Percentiles rank a stretch among this genome's conserved stretches.
Conservation (phyloP, 2,329 filamentous ascomycete genomes). For the Stemphylium beticola region DNA sequence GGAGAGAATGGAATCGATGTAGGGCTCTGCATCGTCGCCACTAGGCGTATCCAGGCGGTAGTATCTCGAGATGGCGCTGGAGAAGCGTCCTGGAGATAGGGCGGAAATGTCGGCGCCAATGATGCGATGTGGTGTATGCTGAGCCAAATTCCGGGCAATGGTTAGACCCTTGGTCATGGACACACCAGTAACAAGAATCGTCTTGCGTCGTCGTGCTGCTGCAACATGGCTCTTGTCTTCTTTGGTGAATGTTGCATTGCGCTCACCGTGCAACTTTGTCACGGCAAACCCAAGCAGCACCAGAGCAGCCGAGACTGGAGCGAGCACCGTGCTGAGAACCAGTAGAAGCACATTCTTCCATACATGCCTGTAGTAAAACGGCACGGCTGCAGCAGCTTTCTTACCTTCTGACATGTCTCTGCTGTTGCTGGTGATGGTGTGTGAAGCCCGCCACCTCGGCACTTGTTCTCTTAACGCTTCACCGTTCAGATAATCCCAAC, state of each 20-base stretch:
- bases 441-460: constrained; percentile 24
- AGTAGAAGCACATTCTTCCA: constrained; percentile 59
- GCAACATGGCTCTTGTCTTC: constrained; percentile 28
- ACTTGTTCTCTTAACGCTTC: constrained; percentile 11
- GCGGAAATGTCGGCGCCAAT: constrained; percentile 69
- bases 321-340: constrained; percentile 49
- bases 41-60: constrained; percentile 54
- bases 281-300: constrained; percentile 35
- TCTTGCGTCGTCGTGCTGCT: constrained; percentile 49
- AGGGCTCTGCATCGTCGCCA: constrained; percentile 52
- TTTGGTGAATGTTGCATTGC: constrained; percentile 20
- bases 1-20: constrained; percentile 63
- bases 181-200: constrained; percentile 73
- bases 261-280: constrained; percentile 18
- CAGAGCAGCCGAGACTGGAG: constrained; percentile 56
- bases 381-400: constrained; percentile 12
- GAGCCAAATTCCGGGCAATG: constrained; percentile 69
- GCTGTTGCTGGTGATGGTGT: constrained; percentile 4
- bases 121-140: constrained; percentile 68
- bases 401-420: constrained; percentile 19
- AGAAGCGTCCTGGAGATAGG: constrained; percentile 58
- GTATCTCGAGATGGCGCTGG: constrained; percentile 62
- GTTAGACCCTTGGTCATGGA: constrained; percentile 74
- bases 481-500: constrained; percentile 11
- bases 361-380: constrained; percentile 49